These are phyloP conservation scores for Cordyceps farinosa DNA, from an alignment of 2,329 filamentous ascomycete genomes.

Conservation along the genomic window DNA sequence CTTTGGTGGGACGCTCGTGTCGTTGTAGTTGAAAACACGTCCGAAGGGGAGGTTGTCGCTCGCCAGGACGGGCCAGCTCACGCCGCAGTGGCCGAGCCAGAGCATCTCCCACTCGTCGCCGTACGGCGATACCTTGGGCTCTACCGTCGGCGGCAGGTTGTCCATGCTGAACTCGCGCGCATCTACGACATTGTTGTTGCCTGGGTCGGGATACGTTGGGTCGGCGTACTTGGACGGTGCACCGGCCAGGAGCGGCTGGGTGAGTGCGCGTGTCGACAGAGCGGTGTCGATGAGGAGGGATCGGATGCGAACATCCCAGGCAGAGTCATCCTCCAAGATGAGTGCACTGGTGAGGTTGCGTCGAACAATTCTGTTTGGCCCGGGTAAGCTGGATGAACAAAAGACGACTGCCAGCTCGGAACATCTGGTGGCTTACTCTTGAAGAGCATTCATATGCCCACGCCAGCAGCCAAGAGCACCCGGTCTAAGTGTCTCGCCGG, in stretches of 20 bases:
- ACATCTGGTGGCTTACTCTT: constrained; percentile 24
- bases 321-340: constrained; percentile 53
- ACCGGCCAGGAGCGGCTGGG: constrained; percentile 24
- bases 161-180: constrained; percentile 18
- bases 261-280: constrained; percentile 30
- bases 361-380: constrained; percentile 34
- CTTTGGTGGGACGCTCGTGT: constrained; percentile 32
- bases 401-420: too few species aligned
- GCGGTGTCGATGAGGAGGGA: constrained; percentile 41
- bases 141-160: constrained; percentile 11
- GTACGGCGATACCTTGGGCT: constrained; percentile 36
- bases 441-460: constrained; percentile 35
- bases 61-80: constrained; percentile 26
- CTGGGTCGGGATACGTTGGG: constrained; percentile 22
- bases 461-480: constrained; percentile 29
- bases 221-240: constrained; percentile 20
- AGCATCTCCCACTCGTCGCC: constrained; percentile 48
- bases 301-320: constrained; percentile 52
- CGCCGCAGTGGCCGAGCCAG: constrained; percentile 47
- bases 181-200: neutral
- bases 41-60: constrained; percentile 24
- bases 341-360: constrained; percentile 43
- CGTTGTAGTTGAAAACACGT: constrained; percentile 28
- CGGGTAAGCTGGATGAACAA: neutral
- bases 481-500: neutral